Evolutionary conservation across 768 basidiomycete species (phyloP).

Genomic region (Collybia sordida): DNA sequence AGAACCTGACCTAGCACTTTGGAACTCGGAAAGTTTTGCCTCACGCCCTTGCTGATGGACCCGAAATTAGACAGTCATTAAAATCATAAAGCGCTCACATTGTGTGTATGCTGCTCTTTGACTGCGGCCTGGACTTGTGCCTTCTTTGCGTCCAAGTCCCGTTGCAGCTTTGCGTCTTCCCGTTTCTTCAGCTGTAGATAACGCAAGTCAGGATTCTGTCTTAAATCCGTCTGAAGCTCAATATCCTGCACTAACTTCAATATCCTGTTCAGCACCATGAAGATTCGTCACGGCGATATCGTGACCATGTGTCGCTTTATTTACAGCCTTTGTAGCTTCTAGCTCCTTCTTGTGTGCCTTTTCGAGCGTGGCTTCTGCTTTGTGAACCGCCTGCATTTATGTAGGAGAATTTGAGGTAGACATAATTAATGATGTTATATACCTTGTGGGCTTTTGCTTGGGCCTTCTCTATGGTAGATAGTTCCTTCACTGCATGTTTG

Average conservation of each 20-base stretch:
- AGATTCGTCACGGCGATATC: conserved; percentile 38
- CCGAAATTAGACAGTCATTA: background rate
- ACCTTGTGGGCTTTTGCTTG: conserved; percentile 55
- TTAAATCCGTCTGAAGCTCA: background rate
- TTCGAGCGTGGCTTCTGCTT: conserved; percentile 20
- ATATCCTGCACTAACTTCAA: conserved; percentile 5
- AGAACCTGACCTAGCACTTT: background rate
- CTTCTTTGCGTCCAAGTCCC: conserved; percentile 21
- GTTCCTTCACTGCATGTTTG: conserved; percentile 53
- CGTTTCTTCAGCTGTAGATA: conserved; percentile 10
- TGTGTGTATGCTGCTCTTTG: conserved; percentile 20
- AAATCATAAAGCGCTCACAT: conserved; percentile 12
- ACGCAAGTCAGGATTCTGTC: background rate
- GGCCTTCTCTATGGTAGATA: conserved; percentile 52
- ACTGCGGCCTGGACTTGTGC: conserved; percentile 19
- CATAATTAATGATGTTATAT: background rate
- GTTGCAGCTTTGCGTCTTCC: conserved; percentile 17
- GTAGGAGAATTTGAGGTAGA: background rate
- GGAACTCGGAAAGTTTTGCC: conserved; percentile 7
- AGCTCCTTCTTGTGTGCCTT: conserved; percentile 52
- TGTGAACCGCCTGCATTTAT: conserved; percentile 9
- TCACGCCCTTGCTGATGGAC: conserved; percentile 6
- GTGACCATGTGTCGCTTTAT: conserved; percentile 46
- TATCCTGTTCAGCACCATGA: conserved; percentile 11
- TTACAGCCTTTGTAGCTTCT: conserved; percentile 39